phyloP scores from a whole-genome alignment of 345 rosid species.

The Populus davidiana region DNA sequence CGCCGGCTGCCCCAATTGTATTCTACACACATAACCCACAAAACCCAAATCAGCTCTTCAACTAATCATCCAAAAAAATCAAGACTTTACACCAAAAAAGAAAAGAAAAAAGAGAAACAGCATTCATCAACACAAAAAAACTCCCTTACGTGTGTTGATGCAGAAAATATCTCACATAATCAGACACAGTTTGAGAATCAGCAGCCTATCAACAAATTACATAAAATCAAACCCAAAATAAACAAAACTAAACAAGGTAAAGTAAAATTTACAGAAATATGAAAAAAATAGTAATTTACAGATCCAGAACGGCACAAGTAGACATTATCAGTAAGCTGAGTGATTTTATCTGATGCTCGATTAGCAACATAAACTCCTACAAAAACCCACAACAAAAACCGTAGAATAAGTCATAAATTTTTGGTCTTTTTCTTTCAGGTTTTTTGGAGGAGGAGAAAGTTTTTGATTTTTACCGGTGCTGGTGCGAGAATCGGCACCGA shows the following conservation, averaged over 20 bases:
- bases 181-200: slow-evolving; percentile 93
- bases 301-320: slow-evolving; percentile 99
- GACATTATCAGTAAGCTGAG: slow-evolving; percentile 91
- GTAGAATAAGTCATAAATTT: neutral
- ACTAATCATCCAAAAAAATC: neutral
- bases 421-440: neutral
- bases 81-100: neutral
- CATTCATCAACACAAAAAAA: neutral
- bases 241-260: neutral
- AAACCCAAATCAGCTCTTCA: neutral
- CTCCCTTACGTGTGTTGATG: slow-evolving; percentile 95
- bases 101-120: neutral
- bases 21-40: slow-evolving; percentile 38
- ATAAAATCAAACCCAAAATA: neutral
- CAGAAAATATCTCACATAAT: slow-evolving; percentile 88
- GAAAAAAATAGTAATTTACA: slow-evolving; percentile 36
- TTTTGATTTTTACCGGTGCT: slow-evolving; percentile 70
- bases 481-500: slow-evolving; percentile 98
- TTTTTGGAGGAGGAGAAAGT: slow-evolving; percentile 5
- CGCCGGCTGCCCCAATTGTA: slow-evolving; percentile 93
- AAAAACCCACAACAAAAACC: slow-evolving; percentile 5
- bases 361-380: slow-evolving; percentile 87
- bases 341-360: slow-evolving; percentile 92
- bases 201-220: slow-evolving; percentile 62
- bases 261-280: neutral